Base-by-base conservation (phyloP, 1,284 basidiomycete genomes). In the Takashimella tepidaria region DNA sequence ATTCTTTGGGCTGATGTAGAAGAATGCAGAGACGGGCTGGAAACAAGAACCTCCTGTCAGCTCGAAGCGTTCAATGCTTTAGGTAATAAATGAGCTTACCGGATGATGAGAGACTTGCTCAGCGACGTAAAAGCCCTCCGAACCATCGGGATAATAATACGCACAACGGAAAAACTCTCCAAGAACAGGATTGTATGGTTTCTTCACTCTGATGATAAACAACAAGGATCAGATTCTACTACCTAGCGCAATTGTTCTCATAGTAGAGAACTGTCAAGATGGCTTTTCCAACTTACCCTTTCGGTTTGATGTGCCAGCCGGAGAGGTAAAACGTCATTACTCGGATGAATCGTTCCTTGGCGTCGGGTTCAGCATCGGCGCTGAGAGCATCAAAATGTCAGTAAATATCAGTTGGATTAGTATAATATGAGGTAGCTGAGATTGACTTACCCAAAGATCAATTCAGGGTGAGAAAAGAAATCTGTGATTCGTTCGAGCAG, bases 231-330 rank as follows among this genome's bases (percentile, higher is more conserved):
- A 37, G 31, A 37, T 37, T 16, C 16, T 27, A 44, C 19, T 24
- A n/a, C n/a, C n/a, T n/a, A n/a, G n/a, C n/a, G n/a, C n/a, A n/a
- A n/a, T n/a, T n/a, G n/a, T n/a, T n/a, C n/a, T n/a, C n/a, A n/a
- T n/a, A n/a, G n/a, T n/a, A n/a, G n/a, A n/a, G n/a, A n/a, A n/a
- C n/a, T n/a, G n/a, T n/a, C n/a, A n/a, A n/a, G n/a, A n/a, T n/a
- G n/a, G n/a, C n/a, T n/a, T n/a, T n/a, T n/a, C n/a, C n/a, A 19
- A 57, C 69, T 63, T 50, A 71, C 59, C 95, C 95, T 76, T 92
- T 96, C 41, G 95, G 93, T 78, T 98, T 98, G 79, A 98, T 96
- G 76, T 98, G 96, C 95, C 95, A 99, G 44, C 95, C 95, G n/a
- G 90, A 89, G 44, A 98, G 85, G 72, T 98, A 98, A 76, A 96